Evolutionary conservation across 495 filamentous ascomycete genomes (phyloP), one percentile per base, ranked within the genome.

Genomic region (Xylaria castorea): DNA sequence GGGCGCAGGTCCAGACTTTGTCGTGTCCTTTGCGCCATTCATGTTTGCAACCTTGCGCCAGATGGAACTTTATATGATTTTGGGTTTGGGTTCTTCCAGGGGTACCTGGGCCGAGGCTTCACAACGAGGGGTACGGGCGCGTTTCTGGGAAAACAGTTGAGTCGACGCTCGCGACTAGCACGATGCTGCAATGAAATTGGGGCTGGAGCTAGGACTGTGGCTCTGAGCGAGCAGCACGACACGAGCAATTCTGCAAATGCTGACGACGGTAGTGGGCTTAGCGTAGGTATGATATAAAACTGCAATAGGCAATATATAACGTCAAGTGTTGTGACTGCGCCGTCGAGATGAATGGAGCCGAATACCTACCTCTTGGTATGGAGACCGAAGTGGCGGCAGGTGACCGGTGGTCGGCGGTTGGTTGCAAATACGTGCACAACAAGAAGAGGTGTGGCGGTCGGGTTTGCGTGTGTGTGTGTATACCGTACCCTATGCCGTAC

Each of bases 1-100:
- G 12, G 70, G 18, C 40, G 18, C 32, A 46, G 69, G 25, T 38
- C 34, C 51, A 1, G 63, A 50, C 20, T 57, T 58, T 57, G 40
- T 72, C 51, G 62, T 22, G 53, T 67, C 53, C 42, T n/a, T 66
- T 61, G 70, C 42, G 63, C 60, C 62, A 22, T 72, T 72, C 70
- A 72, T 72, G 20, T 60, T 72, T 38, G 62, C 44, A 70, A 48
- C n/a, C 18, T 57, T n/a, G 69, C 60, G 69, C 69, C 16, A 55
- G 48, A 71, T 16, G 46, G 30, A 64, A 40, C 57, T 62, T 46
- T 53, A 40, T 5, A 20, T 40, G 6, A 25, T 62, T 38, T 51
- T 42, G 5, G 11, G 20, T 53, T 40, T 53, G 6, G 36, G n/a
- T n/a, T 12, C 42, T 58, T 42, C 22, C 18, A 14, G n/a, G 27